Base-by-base conservation (phyloP, 805 yeast species). In the Suhomyces kilbournensis region DNA sequence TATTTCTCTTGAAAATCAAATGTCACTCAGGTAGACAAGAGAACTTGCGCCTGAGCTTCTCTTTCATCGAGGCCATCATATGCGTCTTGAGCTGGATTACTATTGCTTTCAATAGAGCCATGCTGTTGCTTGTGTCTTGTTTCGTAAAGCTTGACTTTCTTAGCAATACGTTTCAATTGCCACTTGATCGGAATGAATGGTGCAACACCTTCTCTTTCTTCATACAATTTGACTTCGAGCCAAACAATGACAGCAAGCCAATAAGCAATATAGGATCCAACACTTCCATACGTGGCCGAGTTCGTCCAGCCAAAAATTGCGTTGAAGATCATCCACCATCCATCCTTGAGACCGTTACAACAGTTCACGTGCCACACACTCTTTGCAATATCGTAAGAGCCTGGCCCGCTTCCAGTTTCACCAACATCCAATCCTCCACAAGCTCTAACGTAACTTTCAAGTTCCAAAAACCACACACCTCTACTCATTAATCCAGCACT, bases 281-380 rank as follows among this genome's bases (percentile, higher is more conserved):
- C 77, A 54, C 77, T 72, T 4, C 77, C 78, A 59, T 73, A 72
- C 3, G 79, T 75, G 15, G 79, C 79, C 15, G 75, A 64, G 54
- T 75, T 75, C 25, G 78, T 74, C 79, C 79, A 75, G 3, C 79
- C 79, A 44, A 75, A 65, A 35, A 75, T 62, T 35, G 79, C 78
- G 48, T 74, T 75, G 54, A 72, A 68, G 15, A 74, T 69, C 79
- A 75, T 75, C 79, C 79, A 75, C 67, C 76, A 72, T 46, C 74
- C 79, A 35, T 74, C 78, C 45, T 65, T 68, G 54, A 71, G 59
- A 4, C 79, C 79, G 53, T 74, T 71, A 53, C 79, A 75, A 57
- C 79, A 75, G 60, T 75, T 74, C 22, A 75, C 78, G 59, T 75
- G 79, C 79, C 79, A 75, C 9, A 75, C 69, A 51, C 74, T 66